Base-by-base conservation (phyloP, 2,329 filamentous ascomycete genomes). In the Cladosporium sp. region DNA sequence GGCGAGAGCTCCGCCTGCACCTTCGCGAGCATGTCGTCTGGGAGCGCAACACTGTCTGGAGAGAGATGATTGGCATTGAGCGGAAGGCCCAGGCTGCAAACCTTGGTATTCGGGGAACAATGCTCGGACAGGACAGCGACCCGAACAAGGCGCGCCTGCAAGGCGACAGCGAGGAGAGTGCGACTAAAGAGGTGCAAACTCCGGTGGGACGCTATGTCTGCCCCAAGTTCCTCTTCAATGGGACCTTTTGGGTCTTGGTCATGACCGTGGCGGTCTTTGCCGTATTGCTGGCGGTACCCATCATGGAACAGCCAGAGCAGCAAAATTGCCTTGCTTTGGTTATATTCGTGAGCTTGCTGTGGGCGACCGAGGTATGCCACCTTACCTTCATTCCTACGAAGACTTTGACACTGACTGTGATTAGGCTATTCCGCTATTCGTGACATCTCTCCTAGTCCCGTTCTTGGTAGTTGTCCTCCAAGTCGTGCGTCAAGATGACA, bases 11-110 rank as follows among this genome's bases (percentile, higher is more conserved):
- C 53, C 82, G 93, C 50, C 82, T 95, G 31, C 91, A 98, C 66
- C 79, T 98, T 22, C 80, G 93, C 53, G 95, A 98, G 71, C 93
- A 98, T 69, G 91, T 98, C 16, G 92, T 97, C 0, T 98, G 93
- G 95, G 95, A 98, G 70, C 82, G 93, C 53, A 98, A 98, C 67
- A 98, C 93, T 0, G 93, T 98, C 14, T 98, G 93, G 93, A 80
- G 95, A 72, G 93, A 98, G 63, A 93, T 98, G 82, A 98, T 98
- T 67, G 93, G 92, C 49, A 92, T 98, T 61, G 95, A 98, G 74
- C 81, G 93, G 18, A 91, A 95, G 66, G 89, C 89, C 1, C 92
- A 97, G 71, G 95, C 93, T 8, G 92, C 92, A 8, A 93, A 92
- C 61, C 79, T 98, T 59, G 93, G 93, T 40, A 75, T 87, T 46